Conservation (phyloP, 108 stramenopile species). For the Nitzschia inconspicua region DNA sequence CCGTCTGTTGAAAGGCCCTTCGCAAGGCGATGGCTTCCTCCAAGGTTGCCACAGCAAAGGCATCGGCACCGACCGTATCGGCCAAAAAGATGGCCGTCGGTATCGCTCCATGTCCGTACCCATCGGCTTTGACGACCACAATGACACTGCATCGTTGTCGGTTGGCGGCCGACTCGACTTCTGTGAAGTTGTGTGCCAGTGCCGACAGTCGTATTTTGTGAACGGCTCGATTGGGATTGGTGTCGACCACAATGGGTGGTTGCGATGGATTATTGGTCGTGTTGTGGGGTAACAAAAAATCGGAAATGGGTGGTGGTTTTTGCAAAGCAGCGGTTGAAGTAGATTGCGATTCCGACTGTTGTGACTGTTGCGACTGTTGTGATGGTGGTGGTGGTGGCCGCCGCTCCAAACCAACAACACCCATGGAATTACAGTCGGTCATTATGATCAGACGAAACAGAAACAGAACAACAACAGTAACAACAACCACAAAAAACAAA, state of each 20-base stretch:
- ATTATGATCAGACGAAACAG: too few relatives aligned
- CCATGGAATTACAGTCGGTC: too few relatives aligned
- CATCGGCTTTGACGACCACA: constrained; percentile 77
- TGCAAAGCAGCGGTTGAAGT: too few relatives aligned
- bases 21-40: constrained; percentile 47
- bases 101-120: constrained; percentile 73
- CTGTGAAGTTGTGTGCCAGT: constrained; percentile 53
- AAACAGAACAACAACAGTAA: too few relatives aligned
- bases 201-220: constrained; percentile 57
- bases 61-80: constrained; percentile 52
- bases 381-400: too few relatives aligned
- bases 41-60: constrained; percentile 72
- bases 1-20: constrained; percentile 41
- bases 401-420: too few relatives aligned
- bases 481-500: too few relatives aligned
- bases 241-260: constrained; percentile 4
- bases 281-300: too few relatives aligned
- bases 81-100: constrained; percentile 54
- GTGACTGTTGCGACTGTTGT: too few relatives aligned
- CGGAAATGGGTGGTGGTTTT: too few relatives aligned
- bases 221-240: constrained; percentile 33
- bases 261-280: too few relatives aligned
- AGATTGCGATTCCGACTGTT: too few relatives aligned
- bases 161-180: constrained; percentile 49
- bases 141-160: constrained; percentile 64